These are phyloP conservation scores for Dictyostelium brefeldianum DNA, from an alignment of 78 protist species.

Conservation along the genomic window DNA sequence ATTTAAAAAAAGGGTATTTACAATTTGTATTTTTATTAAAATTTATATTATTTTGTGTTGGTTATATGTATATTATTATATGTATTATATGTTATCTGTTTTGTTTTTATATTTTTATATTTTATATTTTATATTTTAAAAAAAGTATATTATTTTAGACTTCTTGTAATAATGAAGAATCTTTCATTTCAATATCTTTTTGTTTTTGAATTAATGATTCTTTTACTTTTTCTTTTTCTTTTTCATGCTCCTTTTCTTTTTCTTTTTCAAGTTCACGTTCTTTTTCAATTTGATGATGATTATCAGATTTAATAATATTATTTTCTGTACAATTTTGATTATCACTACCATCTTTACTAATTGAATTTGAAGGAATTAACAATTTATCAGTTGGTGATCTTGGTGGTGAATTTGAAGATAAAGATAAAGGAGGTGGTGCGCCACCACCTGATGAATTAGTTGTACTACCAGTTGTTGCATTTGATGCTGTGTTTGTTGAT, in stretches of 20 bases:
- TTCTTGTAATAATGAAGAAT: background rate
- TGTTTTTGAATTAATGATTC: background rate
- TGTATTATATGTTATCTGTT: no score
- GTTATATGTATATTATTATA: no score
- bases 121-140: no score
- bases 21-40: no score
- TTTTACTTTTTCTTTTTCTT: constrained; percentile 17
- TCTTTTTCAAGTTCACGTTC: background rate
- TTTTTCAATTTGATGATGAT: background rate
- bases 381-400: constrained; percentile 60
- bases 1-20: no score
- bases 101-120: no score
- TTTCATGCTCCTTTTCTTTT: background rate
- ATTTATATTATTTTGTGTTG: no score
- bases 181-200: constrained; percentile 26
- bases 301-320: background rate
- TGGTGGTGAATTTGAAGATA: constrained; percentile 67
- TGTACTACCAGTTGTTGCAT: background rate
- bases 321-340: background rate
- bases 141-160: background rate
- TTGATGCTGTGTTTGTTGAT: no score
- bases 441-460: constrained; percentile 11
- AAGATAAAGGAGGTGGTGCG: constrained; percentile 53
- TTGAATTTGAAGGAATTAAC: background rate
- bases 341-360: background rate